Base-by-base conservation (phyloP, 2,329 filamentous ascomycete genomes). In the Talaromyces sp. region DNA sequence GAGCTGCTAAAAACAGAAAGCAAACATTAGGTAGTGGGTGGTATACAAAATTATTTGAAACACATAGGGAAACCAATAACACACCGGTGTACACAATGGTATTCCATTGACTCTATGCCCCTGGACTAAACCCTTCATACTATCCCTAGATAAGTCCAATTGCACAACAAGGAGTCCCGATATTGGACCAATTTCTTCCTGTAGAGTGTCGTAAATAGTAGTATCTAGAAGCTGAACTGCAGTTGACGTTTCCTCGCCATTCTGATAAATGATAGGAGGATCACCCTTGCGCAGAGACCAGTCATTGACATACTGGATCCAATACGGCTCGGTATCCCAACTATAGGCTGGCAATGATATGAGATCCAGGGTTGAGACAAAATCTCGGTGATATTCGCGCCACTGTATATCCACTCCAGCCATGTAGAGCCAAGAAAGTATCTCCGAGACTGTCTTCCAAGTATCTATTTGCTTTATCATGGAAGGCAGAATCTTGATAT, bases 271-370 rank as follows among this genome's bases (percentile, higher is more conserved):
- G 11, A 37, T 37, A 6, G 39, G 39, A 15, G 43, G 43, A 22
- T 45, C 43, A 9, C 43, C 43, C 11, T 45, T 45, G 43, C 17
- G 19, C 10, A 45, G 43, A 10, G 43, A 45, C 87, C 89, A 93
- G 75, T 92, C 88, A 67, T 90, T 88, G 66, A 83, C 81, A 75
- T 90, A 90, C 73, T 87, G 86, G 17, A 90, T 82, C 88, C 88
- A 90, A 76, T 91, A 91, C 69, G 86, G 87, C 81, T 91, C 91
- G 68, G 85, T 80, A 73, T 92, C 87, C 73, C 88, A 92, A 0
- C 82, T 82, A 73, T 92, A 92, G 0, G 84, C 82, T 1, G 89
- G 89, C 3, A 92, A 3, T 67, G 22, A 8, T 74, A 22, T 17
- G 73, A 47, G 27, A 63, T 19, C 9, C 68, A 65, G 7, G 57